Percentiles rank a stretch among this genome's conserved stretches.
These are phyloP conservation scores for Pseudogymnoascus sp. DNA, from an alignment of 2,329 filamentous ascomycete species.

Conservation along the genomic window DNA sequence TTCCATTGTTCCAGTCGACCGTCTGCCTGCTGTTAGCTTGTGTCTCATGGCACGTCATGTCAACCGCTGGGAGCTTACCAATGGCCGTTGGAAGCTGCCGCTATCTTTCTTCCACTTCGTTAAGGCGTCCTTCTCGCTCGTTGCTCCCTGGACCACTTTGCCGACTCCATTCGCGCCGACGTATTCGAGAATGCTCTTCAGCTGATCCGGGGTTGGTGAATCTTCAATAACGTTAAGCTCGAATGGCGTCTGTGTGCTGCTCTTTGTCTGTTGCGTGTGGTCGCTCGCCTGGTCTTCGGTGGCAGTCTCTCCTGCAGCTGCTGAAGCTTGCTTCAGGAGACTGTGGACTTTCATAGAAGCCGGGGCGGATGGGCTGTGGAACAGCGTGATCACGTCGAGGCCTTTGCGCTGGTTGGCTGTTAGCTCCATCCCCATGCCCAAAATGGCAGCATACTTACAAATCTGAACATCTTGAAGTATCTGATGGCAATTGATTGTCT, in stretches of 20 bases:
- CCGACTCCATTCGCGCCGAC: slow-evolving; percentile 54
- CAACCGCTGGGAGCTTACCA: slow-evolving; percentile 49
- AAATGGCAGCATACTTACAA: slow-evolving; percentile 22
- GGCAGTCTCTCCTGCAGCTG: slow-evolving; percentile 58
- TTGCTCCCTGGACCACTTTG: slow-evolving; percentile 69
- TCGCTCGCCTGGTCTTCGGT: slow-evolving; percentile 69
- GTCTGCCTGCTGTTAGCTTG: slow-evolving; percentile 37
- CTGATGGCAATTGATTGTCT: slow-evolving; percentile 1
- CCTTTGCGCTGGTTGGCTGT: slow-evolving; percentile 56
- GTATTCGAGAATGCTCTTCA: slow-evolving; percentile 79
- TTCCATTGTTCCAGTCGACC: slow-evolving; percentile 92
- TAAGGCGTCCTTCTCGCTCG: slow-evolving; percentile 67
- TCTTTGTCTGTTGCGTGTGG: slow-evolving; percentile 51
- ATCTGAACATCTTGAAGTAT: slow-evolving; percentile 29
- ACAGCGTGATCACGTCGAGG: slow-evolving; percentile 89
- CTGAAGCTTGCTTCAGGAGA: slow-evolving; percentile 73
- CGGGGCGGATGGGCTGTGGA: slow-evolving; percentile 73
- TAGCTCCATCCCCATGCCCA: background rate
- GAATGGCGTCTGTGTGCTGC: slow-evolving; percentile 60
- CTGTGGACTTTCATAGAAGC: slow-evolving; percentile 67
- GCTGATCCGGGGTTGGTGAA: slow-evolving; percentile 72
- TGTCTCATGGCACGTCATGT: background rate
- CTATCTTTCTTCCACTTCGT: slow-evolving; percentile 66
- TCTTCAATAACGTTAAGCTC: slow-evolving; percentile 79
- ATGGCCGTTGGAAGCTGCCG: slow-evolving; percentile 63